Evolutionary conservation across 1,139 yeast genomes (phyloP).

Genomic region (Lodderomyces parapsilosis): DNA sequence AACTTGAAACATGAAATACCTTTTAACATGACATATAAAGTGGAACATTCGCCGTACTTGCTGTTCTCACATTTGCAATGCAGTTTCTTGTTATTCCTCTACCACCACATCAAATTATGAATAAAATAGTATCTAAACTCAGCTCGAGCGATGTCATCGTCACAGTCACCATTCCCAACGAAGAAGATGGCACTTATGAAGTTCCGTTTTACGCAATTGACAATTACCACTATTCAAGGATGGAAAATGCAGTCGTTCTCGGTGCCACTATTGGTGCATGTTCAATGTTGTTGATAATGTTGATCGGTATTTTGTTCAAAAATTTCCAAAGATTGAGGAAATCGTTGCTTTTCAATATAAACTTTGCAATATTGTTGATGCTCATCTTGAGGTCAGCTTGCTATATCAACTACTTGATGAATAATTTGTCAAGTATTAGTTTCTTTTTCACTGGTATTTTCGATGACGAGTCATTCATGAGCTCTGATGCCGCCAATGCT

Average conservation of each 20-base stretch:
- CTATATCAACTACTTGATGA: conserved; percentile 52
- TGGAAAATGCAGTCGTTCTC: conserved; percentile 9
- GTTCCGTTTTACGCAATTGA: conserved; percentile 10
- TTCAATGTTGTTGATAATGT: conserved; percentile 20
- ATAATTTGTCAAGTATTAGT: conserved; percentile 51
- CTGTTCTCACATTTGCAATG: background rate
- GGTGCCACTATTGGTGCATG: conserved; percentile 33
- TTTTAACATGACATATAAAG: conserved; percentile 1
- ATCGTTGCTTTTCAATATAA: conserved; percentile 63
- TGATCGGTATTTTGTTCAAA: conserved; percentile 38
- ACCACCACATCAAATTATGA: background rate
- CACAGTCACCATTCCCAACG: conserved; percentile 10
- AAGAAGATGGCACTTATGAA: conserved; percentile 6
- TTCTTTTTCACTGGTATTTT: conserved; percentile 49
- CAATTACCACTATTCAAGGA: conserved; percentile 4
- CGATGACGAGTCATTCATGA: conserved; percentile 22
- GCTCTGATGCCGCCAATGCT: conserved; percentile 59
- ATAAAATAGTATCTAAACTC: background rate
- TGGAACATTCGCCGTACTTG: background rate
- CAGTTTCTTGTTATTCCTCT: background rate
- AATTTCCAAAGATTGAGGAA: conserved; percentile 30
- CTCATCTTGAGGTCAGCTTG: conserved; percentile 59
- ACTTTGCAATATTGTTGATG: conserved; percentile 56
- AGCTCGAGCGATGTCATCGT: conserved; percentile 10
- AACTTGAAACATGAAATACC: background rate